These are phyloP conservation scores for Calonectria honghensis DNA, from an alignment of 2,329 filamentous ascomycete species.

Conservation along the genomic window DNA sequence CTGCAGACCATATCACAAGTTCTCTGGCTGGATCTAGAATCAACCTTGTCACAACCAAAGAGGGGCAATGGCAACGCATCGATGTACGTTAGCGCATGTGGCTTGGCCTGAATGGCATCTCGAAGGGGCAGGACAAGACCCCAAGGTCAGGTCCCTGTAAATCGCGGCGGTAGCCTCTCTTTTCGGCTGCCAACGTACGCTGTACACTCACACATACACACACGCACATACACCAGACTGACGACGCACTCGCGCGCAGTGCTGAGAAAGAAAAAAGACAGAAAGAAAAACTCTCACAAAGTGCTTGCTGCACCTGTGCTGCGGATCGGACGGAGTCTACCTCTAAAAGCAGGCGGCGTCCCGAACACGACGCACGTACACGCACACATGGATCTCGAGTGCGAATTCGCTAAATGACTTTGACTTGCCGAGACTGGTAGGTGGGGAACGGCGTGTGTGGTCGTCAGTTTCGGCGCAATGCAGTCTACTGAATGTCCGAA, in stretches of 20 bases:
- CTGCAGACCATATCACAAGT: constrained; percentile 19
- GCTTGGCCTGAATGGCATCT: constrained; percentile 25
- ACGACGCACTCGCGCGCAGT: not conserved
- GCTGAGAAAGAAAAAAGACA: no score
- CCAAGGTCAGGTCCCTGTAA: not conserved
- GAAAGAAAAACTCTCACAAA: not conserved
- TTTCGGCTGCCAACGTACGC: not conserved
- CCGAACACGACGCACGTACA: constrained; percentile 34
- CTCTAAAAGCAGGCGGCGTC: constrained; percentile 13
- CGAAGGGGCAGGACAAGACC: constrained; percentile 9
- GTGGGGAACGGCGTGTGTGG: constrained; percentile 28
- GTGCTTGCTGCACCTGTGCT: not conserved
- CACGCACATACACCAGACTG: not conserved
- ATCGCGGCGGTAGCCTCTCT: not conserved
- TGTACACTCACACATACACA: no score
- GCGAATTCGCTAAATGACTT: constrained; percentile 16
- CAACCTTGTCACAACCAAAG: not conserved
- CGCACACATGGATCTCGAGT: constrained; percentile 3
- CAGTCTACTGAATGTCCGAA: constrained; percentile 13
- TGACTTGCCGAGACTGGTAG: constrained; percentile 32
- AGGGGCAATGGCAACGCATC: constrained; percentile 27
- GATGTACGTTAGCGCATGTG: constrained; percentile 27
- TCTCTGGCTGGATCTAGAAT: not conserved
- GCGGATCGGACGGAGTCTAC: constrained; percentile 2
- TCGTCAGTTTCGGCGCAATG: constrained; percentile 27